Percentiles rank a stretch among this genome's conserved stretches.
Evolutionary conservation across 2,329 filamentous ascomycete genomes (phyloP).

Genomic region (Colletotrichum cuscutae): DNA sequence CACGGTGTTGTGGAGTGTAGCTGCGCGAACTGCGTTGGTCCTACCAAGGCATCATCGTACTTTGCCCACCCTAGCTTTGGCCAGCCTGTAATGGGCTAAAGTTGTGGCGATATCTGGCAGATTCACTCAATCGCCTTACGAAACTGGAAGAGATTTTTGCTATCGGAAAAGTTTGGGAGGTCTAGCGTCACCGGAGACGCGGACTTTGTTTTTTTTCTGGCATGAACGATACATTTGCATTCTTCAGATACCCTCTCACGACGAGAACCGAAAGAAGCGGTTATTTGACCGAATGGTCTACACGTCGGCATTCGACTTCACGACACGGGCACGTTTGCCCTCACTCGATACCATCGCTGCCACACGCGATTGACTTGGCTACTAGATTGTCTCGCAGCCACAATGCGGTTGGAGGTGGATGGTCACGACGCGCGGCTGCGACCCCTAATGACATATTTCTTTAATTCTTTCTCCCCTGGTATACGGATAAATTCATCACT

Average conservation of each 20-base stretch:
- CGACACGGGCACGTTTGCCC: conserved; percentile 26
- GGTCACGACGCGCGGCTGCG: background rate
- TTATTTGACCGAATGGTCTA: conserved; percentile 30
- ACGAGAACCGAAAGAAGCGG: conserved; percentile 37
- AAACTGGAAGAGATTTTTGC: conserved; percentile 27
- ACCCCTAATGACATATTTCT: conserved; percentile 38
- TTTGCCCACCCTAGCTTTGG: conserved; percentile 60
- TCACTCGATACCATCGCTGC: background rate
- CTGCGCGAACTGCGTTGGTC: conserved; percentile 57
- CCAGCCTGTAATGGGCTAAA: conserved; percentile 66
- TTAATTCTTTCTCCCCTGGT: conserved; percentile 37
- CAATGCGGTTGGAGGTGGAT: background rate
- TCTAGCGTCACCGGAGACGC: conserved; percentile 31
- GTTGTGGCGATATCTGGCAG: background rate
- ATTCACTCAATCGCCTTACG: background rate
- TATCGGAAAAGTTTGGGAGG: conserved; percentile 36
- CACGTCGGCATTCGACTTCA: conserved; percentile 30
- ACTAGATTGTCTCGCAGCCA: background rate
- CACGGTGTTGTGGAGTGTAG: conserved; percentile 60
- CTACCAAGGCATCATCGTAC: conserved; percentile 57
- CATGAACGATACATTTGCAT: conserved; percentile 38
- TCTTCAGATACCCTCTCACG: conserved; percentile 38
- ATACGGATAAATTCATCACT: conserved; percentile 37
- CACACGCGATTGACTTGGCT: background rate
- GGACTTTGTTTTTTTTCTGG: conserved; percentile 34